A percentile compares a stretch with the other conserved stretches of the same genome.
Evolutionary conservation across 2,329 filamentous ascomycete species (phyloP).

Genomic region (Teratosphaeria epicoccoides): DNA sequence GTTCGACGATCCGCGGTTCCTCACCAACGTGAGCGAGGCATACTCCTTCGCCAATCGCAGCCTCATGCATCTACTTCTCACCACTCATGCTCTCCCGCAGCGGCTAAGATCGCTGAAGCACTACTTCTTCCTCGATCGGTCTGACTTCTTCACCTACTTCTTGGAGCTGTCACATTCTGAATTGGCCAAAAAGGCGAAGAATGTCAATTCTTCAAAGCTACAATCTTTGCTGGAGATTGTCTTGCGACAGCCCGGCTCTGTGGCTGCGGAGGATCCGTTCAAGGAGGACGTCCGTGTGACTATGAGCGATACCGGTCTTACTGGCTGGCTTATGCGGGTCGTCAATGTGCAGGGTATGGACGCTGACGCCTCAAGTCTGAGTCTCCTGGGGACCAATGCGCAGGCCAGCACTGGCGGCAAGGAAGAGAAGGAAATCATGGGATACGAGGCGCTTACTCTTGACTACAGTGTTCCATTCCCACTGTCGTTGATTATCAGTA

Average conservation of each 20-base stretch:
- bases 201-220: conserved; percentile 83
- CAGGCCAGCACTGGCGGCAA: conserved; percentile 47
- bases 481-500: conserved; percentile 85
- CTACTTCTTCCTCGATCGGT: conserved; percentile 97
- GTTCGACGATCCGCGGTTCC: conserved; percentile 81
- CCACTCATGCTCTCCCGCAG: conserved; percentile 80
- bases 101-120: conserved; percentile 87
- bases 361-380: conserved; percentile 40
- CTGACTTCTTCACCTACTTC: conserved; percentile 97
- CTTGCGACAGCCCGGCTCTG: conserved; percentile 86
- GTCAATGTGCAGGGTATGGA: conserved; percentile 95
- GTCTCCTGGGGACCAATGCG: conserved; percentile 59
- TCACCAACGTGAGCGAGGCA: conserved; percentile 91
- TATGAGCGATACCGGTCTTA: conserved; percentile 90
- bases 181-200: conserved; percentile 66
- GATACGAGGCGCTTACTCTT: conserved; percentile 85
- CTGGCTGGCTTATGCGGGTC: conserved; percentile 88
- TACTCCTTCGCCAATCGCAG: conserved; percentile 95
- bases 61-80: conserved; percentile 78
- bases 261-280: conserved; percentile 88
- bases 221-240: conserved; percentile 94
- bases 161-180: conserved; percentile 84
- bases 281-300: conserved; percentile 97
- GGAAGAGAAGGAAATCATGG: conserved; percentile 74
- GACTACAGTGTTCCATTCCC: conserved; percentile 94